Conservation (phyloP, 192 early-diverging fungal genomes). For the Glomus cerebriforme region DNA sequence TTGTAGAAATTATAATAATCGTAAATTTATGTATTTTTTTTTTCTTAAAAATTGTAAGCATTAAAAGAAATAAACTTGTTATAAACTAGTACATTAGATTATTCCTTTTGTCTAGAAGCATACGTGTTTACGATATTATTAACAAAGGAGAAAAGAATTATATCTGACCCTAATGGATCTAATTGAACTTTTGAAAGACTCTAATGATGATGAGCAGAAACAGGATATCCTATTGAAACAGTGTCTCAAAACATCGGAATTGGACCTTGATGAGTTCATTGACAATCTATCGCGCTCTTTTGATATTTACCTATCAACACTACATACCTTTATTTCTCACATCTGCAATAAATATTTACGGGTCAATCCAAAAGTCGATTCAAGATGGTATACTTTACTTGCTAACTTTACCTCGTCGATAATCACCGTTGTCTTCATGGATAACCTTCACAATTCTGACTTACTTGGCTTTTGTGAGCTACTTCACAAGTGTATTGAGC, state of each 20-base stretch:
- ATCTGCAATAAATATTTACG: background rate
- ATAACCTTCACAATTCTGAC: background rate
- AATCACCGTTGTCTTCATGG: background rate
- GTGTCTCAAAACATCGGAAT: background rate
- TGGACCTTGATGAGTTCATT: background rate
- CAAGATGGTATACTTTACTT: background rate
- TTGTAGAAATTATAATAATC: no score
- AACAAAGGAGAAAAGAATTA: no score
- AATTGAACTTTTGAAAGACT: background rate
- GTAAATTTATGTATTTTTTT: no score
- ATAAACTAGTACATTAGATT: no score
- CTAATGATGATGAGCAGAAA: background rate
- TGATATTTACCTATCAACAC: background rate
- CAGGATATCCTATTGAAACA: background rate
- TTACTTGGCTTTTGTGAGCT: background rate
- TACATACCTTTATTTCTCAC: background rate
- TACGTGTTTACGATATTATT: no score
- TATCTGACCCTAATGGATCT: constrained; percentile 3
- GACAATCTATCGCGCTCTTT: background rate
- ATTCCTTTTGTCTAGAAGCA: no score
- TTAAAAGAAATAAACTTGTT: no score
- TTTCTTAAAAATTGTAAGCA: no score
- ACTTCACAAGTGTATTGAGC: background rate
- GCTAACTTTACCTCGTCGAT: background rate
- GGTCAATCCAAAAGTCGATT: background rate